Base-by-base conservation (phyloP, 2,329 filamentous ascomycete genomes). In the Hymenoscyphus salicellus region DNA sequence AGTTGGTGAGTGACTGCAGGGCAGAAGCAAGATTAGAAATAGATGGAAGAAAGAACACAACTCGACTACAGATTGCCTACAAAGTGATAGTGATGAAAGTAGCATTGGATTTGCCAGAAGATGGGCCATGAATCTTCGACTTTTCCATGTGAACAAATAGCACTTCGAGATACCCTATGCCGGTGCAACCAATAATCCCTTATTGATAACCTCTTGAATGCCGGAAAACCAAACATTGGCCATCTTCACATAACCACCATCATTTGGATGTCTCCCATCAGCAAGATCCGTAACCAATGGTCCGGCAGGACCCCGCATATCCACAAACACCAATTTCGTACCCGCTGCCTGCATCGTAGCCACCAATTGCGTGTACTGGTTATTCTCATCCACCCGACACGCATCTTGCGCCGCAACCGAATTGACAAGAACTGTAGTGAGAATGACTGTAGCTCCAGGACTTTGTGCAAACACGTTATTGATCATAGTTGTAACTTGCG, bases 381-480 rank as follows among this genome's bases (percentile, higher is more conserved):
- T 43, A 33, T 60, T 62, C 14, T 23, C 26, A 33, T 52, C 23
- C 36, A 59, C 57, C 10, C 57, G 36, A 28, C 57, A 59, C 10
- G 57, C 57, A 43, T 59, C 57, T 41, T 59, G 57, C 5, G 62
- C 55, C 23, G 77, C 74, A 43, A 78, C 73, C 58, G 74, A 71
- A 14, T 76, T 76, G 20, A 78, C 75, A 11, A 79, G 64, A 8
- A 79, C 65, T 7, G 72, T 72, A 8, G 75, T 70, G 60, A 76
- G 74, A 8, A 77, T 14, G 1, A 52, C 46, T 1, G 46, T 52
- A 5, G 20, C 7, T 16, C 46, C 46, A 0, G 46, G 46, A 52
- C 46, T 52, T 14, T 23, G 20, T 5, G 46, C 46, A 26, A 23
- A 52, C 11, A 52, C 14, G 11, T 52, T 52, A 23, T 23, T 52